Base-by-base conservation (phyloP, 495 filamentous ascomycete genomes). In the Chlorociboria aeruginascens region DNA sequence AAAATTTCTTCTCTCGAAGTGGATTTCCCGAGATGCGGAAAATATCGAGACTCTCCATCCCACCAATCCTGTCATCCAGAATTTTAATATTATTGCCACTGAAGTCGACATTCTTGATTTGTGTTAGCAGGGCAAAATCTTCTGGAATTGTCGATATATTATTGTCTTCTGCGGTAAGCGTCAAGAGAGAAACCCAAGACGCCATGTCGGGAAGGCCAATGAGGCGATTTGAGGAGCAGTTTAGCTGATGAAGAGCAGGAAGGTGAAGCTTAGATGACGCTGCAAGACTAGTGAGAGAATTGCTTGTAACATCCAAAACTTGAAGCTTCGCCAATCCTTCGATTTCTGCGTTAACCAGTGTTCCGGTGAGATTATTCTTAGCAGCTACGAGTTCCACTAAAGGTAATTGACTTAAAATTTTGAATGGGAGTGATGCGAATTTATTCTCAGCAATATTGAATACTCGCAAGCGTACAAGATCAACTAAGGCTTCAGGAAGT, bases 11-110 rank as follows among this genome's bases (percentile, higher is more conserved):
- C 54, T 95, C 89, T 38, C 82, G 70, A 10, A 98, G 64, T 6
- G 92, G 92, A 57, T 98, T 98, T 11, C 86, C 86, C 39, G 79
- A 78, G 32, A 98, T 70, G 9, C 76, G 76, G 34, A 96, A 72
- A 48, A 77, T 79, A 8, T 74, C 70, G 8, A 98, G 68, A 42
- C 65, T 81, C 3, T 87, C 77, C 85, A 97, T 95, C 28, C 77
- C 63, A 6, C 85, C 86, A 48, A 97, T 77, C 54, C 75, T 76
- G 9, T 84, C 73, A 52, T 93, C 86, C 32, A 98, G 56, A 14
- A 74, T 65, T 7, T 74, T 79, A 12, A 98, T 72, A 50, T 87
- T 75, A 60, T 99, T 99, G 39, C 79, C 80, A 7, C 84, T 83
- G 48, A 97, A 78, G 61, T 95, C 85, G 13, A 82, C 80, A 32